Evolutionary conservation across 1,284 basidiomycete species (phyloP), one percentile per base, ranked within the genome.

Genomic region (Polyporus tsugae): DNA sequence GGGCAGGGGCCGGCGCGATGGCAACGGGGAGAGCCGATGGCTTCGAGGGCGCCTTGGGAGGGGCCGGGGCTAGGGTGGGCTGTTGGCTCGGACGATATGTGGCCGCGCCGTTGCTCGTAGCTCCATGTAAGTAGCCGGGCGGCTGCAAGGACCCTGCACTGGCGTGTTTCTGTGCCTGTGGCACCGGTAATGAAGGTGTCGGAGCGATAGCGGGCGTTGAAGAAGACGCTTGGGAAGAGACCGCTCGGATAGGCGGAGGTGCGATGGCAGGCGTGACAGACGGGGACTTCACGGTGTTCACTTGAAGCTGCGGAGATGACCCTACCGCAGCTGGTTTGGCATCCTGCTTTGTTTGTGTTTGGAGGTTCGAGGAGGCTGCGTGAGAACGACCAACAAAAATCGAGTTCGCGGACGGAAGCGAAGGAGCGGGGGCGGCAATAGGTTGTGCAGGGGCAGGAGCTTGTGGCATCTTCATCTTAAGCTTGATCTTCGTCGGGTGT

Each of bases 391-490:
- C 60, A 17, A 71, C 69, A 6, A 59, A 44, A 19, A 72, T 71
- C 3, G 60, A 67, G 36, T 72, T 70, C 19, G 67, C 61, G 5
- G 71, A 72, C 10, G 71, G 71, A 29, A 72, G 65, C 10, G 75
- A 66, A 7, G 75, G 72, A 15, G 73, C 64, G 0, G 76, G 63
- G 1, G 72, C 67, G 4, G 70, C 66, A 22, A 69, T 72, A 4
- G 72, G 71, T 55, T 65, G 68, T 6, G 73, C 69, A 62, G 44
- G 73, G 77, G 55, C 42, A 19, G 79, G 65, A 22, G 79, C 72
- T 44, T 78, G 75, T 36, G 89, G 86, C 59, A 91, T 83, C 75
- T 87, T 92, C 60, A 91, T 83, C 75, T 87, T 92, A 38, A 94
- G 84, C 76, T 87, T 92, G 67, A 93, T 90, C 80, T 89, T 93